Evolutionary conservation across 768 basidiomycete species (phyloP), one percentile per base, ranked within the genome.

Genomic region (Boletus barrowsii): DNA sequence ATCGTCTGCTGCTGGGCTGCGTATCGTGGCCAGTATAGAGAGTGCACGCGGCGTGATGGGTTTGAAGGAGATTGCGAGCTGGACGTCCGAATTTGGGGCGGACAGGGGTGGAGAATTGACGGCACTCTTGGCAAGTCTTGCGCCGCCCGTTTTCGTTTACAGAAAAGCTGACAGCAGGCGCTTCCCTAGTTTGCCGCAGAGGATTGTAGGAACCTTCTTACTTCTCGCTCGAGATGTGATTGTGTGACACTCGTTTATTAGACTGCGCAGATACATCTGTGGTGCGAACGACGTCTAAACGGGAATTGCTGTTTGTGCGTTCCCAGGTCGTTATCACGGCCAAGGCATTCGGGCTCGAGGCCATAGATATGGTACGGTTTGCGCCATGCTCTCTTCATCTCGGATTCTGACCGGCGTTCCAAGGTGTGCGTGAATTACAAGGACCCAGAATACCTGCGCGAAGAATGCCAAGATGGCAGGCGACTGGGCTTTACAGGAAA

Each of bases 401-500:
- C 26, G 43, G 36, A 26, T 22, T 39, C 32, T 54, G 47, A 67
- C 18, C 20, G 14, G 37, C 17, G 24, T 26, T 29, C 42, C 26
- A 52, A 92, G 89, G 91, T 95, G 10, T 94, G 92, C 62, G 84
- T 94, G 35, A 86, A 94, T 64, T 95, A 93, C 72, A 88, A 87
- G 62, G 84, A 94, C 63, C 62, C 74, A 10, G 76, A 79, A 15
- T 81, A 81, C 54, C 74, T 97, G 30, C 70, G 73, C 58, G 83
- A 87, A 1, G 95, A 97, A 68, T 88, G 86, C 47, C 67, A 77
- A 45, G 93, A 97, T 60, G 95, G 90, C 1, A 71, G 87, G 44
- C 74, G 83, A 51, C 72, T 97, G 14, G 95, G 95, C 0, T 98
- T 93, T 64, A 88, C 86, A n/a, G 95, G 93, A 42, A 97, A 97